Evolutionary conservation across 2,329 filamentous ascomycete species (phyloP).

Genomic region (Phaeomoniella chlamydospora): DNA sequence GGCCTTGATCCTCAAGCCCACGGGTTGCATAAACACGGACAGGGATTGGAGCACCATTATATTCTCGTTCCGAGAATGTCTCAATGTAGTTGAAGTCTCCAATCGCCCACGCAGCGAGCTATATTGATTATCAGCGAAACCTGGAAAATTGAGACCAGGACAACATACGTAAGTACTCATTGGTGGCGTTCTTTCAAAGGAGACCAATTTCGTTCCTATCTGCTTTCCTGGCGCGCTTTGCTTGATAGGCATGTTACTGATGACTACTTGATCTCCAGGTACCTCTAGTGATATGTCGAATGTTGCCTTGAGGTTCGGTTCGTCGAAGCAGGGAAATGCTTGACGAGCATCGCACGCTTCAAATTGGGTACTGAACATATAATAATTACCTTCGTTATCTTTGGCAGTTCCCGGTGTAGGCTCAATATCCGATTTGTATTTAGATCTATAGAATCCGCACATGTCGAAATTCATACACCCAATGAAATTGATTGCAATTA

Average conservation of each 20-base stretch:
- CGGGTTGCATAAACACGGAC: slow-evolving; percentile 92
- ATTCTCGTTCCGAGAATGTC: slow-evolving; percentile 74
- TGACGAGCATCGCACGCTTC: slow-evolving; percentile 90
- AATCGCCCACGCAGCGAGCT: slow-evolving; percentile 84
- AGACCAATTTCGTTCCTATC: slow-evolving; percentile 47
- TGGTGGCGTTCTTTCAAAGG: slow-evolving; percentile 69
- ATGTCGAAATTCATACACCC: slow-evolving; percentile 80
- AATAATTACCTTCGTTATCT: slow-evolving; percentile 44
- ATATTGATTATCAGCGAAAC: slow-evolving; percentile 31
- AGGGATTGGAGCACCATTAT: slow-evolving; percentile 80
- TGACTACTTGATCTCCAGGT: slow-evolving; percentile 70
- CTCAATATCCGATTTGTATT: slow-evolving; percentile 70
- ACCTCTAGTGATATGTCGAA: slow-evolving; percentile 92
- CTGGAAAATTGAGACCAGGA: background rate
- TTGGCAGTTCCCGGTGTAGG: slow-evolving; percentile 65
- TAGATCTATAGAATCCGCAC: slow-evolving; percentile 86
- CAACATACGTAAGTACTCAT: slow-evolving; percentile 67
- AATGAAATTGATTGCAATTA: slow-evolving; percentile 57
- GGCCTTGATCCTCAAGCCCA: slow-evolving; percentile 85
- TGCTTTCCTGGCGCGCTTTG: slow-evolving; percentile 54
- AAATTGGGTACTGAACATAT: slow-evolving; percentile 91
- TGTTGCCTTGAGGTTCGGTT: slow-evolving; percentile 90
- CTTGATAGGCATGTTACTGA: slow-evolving; percentile 94
- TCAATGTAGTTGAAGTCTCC: slow-evolving; percentile 97
- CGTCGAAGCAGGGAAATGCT: slow-evolving; percentile 95